phyloP scores from a whole-genome alignment of 495 filamentous ascomycete genomes.

The Xylaria longipes region DNA sequence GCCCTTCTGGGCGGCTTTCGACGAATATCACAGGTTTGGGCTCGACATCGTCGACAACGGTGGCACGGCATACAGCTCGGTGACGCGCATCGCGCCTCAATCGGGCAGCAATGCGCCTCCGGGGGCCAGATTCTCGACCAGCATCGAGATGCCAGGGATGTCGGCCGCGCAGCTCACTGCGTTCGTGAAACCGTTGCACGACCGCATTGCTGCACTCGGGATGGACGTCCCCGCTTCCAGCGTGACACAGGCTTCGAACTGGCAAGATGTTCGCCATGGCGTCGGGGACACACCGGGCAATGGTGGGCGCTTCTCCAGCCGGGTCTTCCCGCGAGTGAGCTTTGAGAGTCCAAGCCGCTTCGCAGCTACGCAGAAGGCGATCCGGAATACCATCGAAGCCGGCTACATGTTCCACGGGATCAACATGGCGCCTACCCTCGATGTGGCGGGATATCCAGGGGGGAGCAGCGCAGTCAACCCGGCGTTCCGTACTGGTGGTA shows the following conservation, averaged over 20 bases:
- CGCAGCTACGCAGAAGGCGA: constrained; percentile 46
- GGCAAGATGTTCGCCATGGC: constrained; percentile 21
- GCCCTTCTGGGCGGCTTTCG: constrained; percentile 38
- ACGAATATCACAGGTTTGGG: constrained; percentile 38
- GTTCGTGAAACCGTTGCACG: constrained; percentile 55
- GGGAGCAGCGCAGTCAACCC: constrained; percentile 54
- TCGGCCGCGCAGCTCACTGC: constrained; percentile 37
- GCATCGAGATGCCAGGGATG: constrained; percentile 41
- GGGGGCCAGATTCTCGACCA: constrained; percentile 36
- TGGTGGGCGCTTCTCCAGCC: constrained; percentile 49
- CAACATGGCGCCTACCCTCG: constrained; percentile 36
- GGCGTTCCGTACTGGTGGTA: constrained; percentile 50
- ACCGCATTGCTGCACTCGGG: constrained; percentile 42
- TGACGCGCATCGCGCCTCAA: constrained; percentile 26
- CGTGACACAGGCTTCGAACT: constrained; percentile 34
- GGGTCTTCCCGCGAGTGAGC: constrained; percentile 56
- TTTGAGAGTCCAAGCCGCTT: constrained; percentile 44
- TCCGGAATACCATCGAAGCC: constrained; percentile 45
- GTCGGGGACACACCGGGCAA: constrained; percentile 33
- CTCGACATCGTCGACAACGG: constrained; percentile 35
- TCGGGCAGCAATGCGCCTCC: constrained; percentile 27
- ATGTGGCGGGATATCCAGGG: constrained; percentile 42
- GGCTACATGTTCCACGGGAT: constrained; percentile 50
- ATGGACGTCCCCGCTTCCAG: constrained; percentile 34
- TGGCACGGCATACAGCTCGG: constrained; percentile 39